phyloP scores from a whole-genome alignment of 768 basidiomycete species.

The Polyporus arcularius region DNA sequence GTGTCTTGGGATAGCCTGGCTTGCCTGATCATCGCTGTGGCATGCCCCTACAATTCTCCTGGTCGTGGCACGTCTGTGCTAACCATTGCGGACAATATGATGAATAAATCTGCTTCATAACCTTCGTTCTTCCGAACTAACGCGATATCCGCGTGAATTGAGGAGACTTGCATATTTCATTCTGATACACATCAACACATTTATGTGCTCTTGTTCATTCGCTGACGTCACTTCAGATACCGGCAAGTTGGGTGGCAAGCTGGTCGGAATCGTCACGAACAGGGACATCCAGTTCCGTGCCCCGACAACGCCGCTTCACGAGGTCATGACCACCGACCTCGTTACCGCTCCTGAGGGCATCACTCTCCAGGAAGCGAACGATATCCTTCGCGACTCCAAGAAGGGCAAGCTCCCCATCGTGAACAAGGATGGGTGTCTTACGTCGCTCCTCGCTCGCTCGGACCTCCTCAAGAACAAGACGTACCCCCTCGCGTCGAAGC shows the following conservation, averaged over 20 bases:
- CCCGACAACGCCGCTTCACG: conserved; percentile 59
- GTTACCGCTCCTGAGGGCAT: conserved; percentile 88
- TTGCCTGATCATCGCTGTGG: no score
- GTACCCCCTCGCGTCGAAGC: conserved; percentile 92
- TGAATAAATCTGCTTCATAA: conserved; percentile 41
- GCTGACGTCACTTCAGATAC: conserved; percentile 54
- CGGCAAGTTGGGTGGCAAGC: conserved; percentile 84
- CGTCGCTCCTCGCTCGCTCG: conserved; percentile 90
- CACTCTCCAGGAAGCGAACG: conserved; percentile 89
- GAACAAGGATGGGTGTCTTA: conserved; percentile 63
- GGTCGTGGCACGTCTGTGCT: no score
- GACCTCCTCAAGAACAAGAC: conserved; percentile 98
- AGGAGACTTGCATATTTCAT: conserved; percentile 46
- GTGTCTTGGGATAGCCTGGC: no score
- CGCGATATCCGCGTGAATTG: conserved; percentile 74
- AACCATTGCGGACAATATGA: conserved; percentile 4
- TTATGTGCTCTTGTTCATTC: conserved; percentile 31
- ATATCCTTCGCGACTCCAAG: conserved; percentile 92
- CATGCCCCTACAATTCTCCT: no score
- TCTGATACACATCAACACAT: conserved; percentile 24
- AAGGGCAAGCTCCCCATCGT: conserved; percentile 96
- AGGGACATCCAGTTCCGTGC: conserved; percentile 95
- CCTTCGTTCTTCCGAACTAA: conserved; percentile 90
- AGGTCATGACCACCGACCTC: conserved; percentile 88
- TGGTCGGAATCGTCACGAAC: conserved; percentile 94